A percentile compares a stretch with the other conserved stretches of the same genome.
Evolutionary conservation across 306 rosid genomes (phyloP).

Genomic region (Dryas octopetala): DNA sequence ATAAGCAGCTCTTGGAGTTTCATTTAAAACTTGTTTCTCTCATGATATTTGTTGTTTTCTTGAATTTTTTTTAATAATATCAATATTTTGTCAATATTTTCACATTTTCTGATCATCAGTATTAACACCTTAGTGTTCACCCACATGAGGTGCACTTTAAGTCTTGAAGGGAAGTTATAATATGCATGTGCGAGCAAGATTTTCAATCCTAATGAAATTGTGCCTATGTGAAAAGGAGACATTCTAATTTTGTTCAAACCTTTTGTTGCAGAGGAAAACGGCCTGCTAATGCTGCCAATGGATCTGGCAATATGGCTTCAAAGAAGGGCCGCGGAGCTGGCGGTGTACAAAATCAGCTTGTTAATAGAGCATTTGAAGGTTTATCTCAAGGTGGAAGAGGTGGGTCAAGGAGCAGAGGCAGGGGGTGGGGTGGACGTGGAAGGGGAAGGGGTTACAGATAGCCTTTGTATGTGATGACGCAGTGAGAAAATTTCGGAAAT

Average conservation of each 20-base stretch:
- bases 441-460: conserved; percentile 69
- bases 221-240: background rate
- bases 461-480: conserved; percentile 15
- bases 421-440: conserved; percentile 78
- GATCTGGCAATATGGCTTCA: conserved; percentile 49
- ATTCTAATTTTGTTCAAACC: background rate
- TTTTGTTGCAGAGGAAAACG: conserved; percentile 66
- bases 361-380: conserved; percentile 84
- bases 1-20: background rate
- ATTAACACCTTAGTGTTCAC: background rate
- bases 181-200: background rate
- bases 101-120: background rate
- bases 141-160: background rate
- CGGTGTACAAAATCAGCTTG: conserved; percentile 72
- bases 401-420: conserved; percentile 52
- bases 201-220: background rate
- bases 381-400: conserved; percentile 70
- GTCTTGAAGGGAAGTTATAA: background rate
- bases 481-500: conserved; percentile 16
- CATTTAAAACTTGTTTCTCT: background rate
- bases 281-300: conserved; percentile 56
- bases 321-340: conserved; percentile 85
- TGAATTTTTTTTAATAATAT: background rate
- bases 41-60: background rate
- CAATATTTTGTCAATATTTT: background rate